Percentiles rank a stretch among this genome's conserved stretches.
These are phyloP conservation scores for Globisporangium iwayamae DNA, from an alignment of 352 stramenopile genomes.

Conservation along the genomic window DNA sequence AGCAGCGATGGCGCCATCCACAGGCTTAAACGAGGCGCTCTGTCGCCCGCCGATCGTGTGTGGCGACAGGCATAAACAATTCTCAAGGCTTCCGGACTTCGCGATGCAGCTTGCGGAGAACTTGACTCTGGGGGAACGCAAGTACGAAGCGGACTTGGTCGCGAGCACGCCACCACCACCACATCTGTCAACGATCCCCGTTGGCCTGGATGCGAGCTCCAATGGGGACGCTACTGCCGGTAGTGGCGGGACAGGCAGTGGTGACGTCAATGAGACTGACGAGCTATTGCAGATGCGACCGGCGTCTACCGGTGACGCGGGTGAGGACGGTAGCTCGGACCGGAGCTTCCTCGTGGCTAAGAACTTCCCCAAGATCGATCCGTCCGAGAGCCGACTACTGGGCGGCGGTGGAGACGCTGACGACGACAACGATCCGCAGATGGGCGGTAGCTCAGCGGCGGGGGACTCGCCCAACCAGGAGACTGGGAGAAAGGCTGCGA, in stretches of 20 bases:
- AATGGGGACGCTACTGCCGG: not conserved
- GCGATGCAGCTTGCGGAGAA: conserved; percentile 12
- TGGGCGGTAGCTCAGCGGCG: not conserved
- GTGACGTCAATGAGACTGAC: conserved; percentile 3
- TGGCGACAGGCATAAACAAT: conserved; percentile 43
- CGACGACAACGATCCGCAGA: conserved; percentile 4
- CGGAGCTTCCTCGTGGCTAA: conserved; percentile 5
- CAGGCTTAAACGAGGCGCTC: conserved; percentile 10
- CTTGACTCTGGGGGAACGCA: conserved; percentile 24
- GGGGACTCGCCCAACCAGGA: not conserved
- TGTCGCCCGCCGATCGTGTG: conserved; percentile 39
- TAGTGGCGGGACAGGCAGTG: not conserved
- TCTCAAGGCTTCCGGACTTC: conserved; percentile 35
- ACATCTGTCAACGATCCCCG: conserved; percentile 41
- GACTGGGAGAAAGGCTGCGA: not conserved
- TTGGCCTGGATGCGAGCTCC: conserved; percentile 23
- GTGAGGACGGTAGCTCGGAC: not conserved
- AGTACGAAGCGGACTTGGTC: conserved; percentile 51
- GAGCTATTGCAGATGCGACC: conserved; percentile 6
- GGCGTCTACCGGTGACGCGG: not conserved
- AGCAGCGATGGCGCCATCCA: not conserved
- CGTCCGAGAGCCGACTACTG: conserved; percentile 28
- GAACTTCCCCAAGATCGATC: conserved; percentile 36
- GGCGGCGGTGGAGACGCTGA: conserved; percentile 10
- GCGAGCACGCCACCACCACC: conserved; percentile 51